These are phyloP conservation scores for Crithidia sp. DNA, from an alignment of 208 protist species.

Conservation along the genomic window DNA sequence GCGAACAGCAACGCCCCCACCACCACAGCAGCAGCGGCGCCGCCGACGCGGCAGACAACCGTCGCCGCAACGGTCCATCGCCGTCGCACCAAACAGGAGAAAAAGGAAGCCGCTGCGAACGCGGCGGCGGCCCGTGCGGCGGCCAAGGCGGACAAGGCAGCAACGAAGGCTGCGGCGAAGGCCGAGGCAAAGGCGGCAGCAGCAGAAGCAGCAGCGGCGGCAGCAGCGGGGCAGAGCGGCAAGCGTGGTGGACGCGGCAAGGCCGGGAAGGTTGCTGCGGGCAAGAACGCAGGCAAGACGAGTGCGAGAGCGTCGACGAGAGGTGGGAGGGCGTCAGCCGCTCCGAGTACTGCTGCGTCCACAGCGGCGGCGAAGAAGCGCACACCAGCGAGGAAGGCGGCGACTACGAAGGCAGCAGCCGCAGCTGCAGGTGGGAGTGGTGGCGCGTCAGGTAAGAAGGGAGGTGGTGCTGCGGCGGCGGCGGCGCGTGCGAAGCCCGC, in stretches of 20 bases:
- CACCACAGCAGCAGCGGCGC: not conserved
- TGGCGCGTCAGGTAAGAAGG: too few relatives aligned
- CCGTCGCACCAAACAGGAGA: constrained; percentile 28
- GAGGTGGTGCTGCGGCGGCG: not conserved
- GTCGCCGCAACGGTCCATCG: constrained; percentile 24
- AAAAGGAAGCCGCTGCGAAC: not conserved
- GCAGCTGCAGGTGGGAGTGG: not conserved
- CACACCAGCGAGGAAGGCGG: constrained; percentile 36
- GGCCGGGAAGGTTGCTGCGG: constrained; percentile 6
- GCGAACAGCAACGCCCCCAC: not conserved
- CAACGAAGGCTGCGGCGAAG: constrained; percentile 16
- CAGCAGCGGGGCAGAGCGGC: not conserved
- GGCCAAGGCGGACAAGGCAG: constrained; percentile 9
- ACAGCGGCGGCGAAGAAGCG: constrained; percentile 10
- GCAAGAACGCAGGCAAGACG: not conserved
- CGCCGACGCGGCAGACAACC: constrained; percentile 26
- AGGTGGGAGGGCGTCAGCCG: too few relatives aligned
- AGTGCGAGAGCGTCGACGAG: too few relatives aligned
- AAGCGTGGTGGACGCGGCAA: constrained; percentile 10
- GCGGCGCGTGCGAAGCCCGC: constrained; percentile 16
- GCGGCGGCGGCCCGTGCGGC: constrained; percentile 7
- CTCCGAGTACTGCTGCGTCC: not conserved
- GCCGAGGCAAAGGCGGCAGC: not conserved
- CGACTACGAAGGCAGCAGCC: constrained; percentile 2
- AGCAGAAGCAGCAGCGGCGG: not conserved